phyloP scores from a whole-genome alignment of 257 asterid species.

The Primulina eburnea region DNA sequence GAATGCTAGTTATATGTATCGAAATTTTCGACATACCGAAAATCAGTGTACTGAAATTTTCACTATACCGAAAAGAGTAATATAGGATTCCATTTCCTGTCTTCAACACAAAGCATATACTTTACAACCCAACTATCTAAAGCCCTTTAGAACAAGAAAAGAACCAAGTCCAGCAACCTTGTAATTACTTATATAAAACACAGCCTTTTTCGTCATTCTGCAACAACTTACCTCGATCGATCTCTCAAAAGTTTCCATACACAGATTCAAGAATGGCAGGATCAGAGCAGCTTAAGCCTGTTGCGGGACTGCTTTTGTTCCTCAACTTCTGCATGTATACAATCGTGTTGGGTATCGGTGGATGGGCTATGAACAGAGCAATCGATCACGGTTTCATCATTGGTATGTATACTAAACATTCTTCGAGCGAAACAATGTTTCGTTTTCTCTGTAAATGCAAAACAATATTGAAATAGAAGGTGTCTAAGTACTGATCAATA shows the following conservation, averaged over 20 bases:
- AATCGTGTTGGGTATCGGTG: conserved; percentile 65
- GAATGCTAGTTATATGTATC: no score
- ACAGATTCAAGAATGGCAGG: conserved; percentile 46
- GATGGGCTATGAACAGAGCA: conserved; percentile 77
- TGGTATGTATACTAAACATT: conserved; percentile 35
- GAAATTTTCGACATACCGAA: no score
- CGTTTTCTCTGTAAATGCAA: no score
- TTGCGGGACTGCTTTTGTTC: conserved; percentile 58
- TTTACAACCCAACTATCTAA: conserved; percentile 54
- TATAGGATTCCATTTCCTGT: conserved; percentile 37
- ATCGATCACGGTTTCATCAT: conserved; percentile 75
- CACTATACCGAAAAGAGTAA: no score
- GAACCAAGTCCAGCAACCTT: conserved; percentile 41
- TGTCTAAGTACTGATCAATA: not conserved
- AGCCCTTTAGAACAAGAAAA: conserved; percentile 56
- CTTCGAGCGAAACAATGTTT: not conserved
- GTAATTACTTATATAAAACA: conserved; percentile 36
- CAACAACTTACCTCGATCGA: conserved; percentile 4
- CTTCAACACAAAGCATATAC: conserved; percentile 53
- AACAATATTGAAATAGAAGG: no score
- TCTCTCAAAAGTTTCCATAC: not conserved
- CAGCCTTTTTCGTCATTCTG: conserved; percentile 6
- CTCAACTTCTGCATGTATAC: conserved; percentile 92
- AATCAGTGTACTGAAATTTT: no score
- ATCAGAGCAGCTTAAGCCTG: conserved; percentile 39